These are phyloP conservation scores for Apiotrichum gracile DNA, from an alignment of 1,284 basidiomycete species.

Conservation along the genomic window DNA sequence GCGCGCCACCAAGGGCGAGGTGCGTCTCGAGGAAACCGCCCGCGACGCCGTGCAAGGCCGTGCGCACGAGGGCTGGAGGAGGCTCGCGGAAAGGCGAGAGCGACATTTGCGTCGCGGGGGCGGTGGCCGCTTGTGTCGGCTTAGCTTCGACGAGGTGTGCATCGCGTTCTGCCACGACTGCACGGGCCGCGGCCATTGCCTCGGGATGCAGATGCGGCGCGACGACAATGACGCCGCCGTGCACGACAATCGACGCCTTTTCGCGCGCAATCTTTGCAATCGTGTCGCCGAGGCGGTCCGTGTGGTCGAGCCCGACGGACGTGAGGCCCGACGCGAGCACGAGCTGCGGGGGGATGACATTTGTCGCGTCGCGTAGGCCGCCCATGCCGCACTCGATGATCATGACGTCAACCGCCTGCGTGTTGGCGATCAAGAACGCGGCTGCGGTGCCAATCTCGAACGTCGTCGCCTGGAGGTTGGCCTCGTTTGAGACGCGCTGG, in stretches of 20 bases:
- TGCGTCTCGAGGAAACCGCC: conserved; percentile 14
- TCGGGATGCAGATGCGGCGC: conserved; percentile 60
- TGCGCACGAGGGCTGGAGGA: conserved; percentile 14
- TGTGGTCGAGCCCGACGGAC: conserved; percentile 86
- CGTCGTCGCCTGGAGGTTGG: conserved; percentile 55
- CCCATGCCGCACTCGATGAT: conserved; percentile 95
- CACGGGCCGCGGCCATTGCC: conserved; percentile 51
- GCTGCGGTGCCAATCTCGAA: conserved; percentile 83
- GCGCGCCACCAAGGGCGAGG: conserved; percentile 64
- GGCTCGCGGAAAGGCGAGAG: conserved; percentile 23
- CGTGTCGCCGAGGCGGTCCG: conserved; percentile 75
- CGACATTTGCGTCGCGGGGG: conserved; percentile 29
- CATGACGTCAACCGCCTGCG: conserved; percentile 62
- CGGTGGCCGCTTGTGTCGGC: background rate
- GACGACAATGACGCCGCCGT: conserved; percentile 65
- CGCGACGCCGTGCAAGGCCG: conserved; percentile 9
- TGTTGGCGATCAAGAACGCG: conserved; percentile 68
- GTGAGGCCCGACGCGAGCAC: conserved; percentile 76
- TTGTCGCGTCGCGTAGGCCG: conserved; percentile 87
- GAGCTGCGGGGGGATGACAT: conserved; percentile 65
- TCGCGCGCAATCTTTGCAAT: conserved; percentile 69
- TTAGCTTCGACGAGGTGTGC: conserved; percentile 28
- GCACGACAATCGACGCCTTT: conserved; percentile 76
- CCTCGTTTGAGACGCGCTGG: conserved; percentile 51
- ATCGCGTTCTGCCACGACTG: conserved; percentile 44